Evolutionary conservation across 2,329 filamentous ascomycete genomes (phyloP).

Genomic region (Trichoderma harzianum): DNA sequence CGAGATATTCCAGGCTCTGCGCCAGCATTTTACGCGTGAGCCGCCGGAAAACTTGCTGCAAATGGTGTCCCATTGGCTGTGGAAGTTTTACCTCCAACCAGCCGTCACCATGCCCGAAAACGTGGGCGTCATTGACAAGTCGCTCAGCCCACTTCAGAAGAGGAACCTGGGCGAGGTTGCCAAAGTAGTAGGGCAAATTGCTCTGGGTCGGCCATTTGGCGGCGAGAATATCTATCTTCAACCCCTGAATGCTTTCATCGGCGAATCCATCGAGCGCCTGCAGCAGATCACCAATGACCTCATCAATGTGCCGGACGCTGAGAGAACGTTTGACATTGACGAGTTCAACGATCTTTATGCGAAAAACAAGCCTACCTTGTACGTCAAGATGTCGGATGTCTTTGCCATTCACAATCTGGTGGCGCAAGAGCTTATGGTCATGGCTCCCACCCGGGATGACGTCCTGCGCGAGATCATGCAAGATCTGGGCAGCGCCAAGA

Average conservation of each 20-base stretch:
- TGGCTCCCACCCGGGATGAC: constrained; percentile 81
- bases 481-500: constrained; percentile 93
- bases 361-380: constrained; percentile 94
- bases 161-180: constrained; percentile 85
- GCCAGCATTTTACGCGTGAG: constrained; percentile 75
- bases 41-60: constrained; percentile 75
- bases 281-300: constrained; percentile 71
- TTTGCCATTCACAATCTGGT: constrained; percentile 93
- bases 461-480: constrained; percentile 86
- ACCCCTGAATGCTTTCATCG: constrained; percentile 87
- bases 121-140: constrained; percentile 86
- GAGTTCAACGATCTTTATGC: constrained; percentile 98
- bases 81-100: constrained; percentile 90
- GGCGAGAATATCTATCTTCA: constrained; percentile 95
- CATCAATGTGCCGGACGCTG: constrained; percentile 80
- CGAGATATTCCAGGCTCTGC: constrained; percentile 78
- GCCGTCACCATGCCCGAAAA: constrained; percentile 87
- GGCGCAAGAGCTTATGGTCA: constrained; percentile 69
- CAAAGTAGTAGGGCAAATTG: constrained; percentile 87
- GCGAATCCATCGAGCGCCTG: constrained; percentile 77
- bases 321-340: constrained; percentile 94
- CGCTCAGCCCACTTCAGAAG: constrained; percentile 86
- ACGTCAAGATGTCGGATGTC: constrained; percentile 97
- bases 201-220: constrained; percentile 84
- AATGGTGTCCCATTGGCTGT: constrained; percentile 85